Base-by-base conservation (phyloP, 768 basidiomycete genomes). In the Boletus insuetus region DNA sequence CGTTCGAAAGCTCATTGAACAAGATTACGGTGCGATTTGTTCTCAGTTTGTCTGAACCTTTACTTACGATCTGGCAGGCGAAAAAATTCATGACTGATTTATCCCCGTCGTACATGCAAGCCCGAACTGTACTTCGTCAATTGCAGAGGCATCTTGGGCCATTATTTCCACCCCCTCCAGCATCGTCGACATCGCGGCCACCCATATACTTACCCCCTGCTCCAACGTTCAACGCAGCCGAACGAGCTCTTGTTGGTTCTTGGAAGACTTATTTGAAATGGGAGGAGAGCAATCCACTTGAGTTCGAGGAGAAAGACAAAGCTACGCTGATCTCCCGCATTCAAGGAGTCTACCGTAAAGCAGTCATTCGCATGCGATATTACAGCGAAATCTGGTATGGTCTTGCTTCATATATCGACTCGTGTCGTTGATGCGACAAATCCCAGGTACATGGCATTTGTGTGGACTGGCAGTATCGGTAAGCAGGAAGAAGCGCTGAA, bases 241-340 rank as follows among this genome's bases (percentile, higher is more conserved):
- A 97, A 64, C 79, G 89, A 43, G 79, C 80, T 16, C 79, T 89
- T 29, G 83, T 94, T n/a, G 83, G 85, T 22, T 82, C 83, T 24
- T 99, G 97, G 97, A 91, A 92, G 64, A 77, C 81, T 1, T 98
- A 98, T 69, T 74, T 98, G 37, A 94, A 94, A 63, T 98, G 91
- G 90, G 96, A 99, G 71, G 92, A 96, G 70, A 81, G 80, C 60
- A 98, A 99, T 66, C 96, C 94, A 1, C 80, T 98, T 49, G 92
- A 94, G 70, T 83, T 98, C 39, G 93, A 95, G 59, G 89, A 91
- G 49, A 87, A 84, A 65, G 93, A 96, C 62, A 79, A 81, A 56
- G 72, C 77, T 2, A 79, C 80, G 9, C 71, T 97, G 38, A 77
- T 86, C 46, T 79, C 77, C 6, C 80, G 97, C 24, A 78, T 98